These are phyloP conservation scores for Meira miltonrushii DNA, from an alignment of 1,284 basidiomycete species.

Conservation along the genomic window DNA sequence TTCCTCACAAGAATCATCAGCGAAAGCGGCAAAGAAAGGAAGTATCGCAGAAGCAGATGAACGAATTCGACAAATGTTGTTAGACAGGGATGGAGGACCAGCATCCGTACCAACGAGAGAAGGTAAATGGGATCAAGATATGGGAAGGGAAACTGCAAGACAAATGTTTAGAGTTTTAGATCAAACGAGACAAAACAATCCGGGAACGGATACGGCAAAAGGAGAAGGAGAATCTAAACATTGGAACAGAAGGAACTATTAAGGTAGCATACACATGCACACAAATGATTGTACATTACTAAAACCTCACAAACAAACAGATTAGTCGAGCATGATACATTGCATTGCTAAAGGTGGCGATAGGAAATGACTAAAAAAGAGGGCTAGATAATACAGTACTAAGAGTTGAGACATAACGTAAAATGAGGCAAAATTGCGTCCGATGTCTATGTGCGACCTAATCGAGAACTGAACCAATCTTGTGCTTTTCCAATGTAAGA, in stretches of 20 bases:
- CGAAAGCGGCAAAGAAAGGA: neutral
- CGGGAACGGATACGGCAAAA: neutral
- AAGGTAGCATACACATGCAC: neutral
- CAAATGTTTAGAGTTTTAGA: conserved; percentile 9
- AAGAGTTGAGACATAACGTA: no score
- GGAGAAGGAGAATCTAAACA: conserved; percentile 9
- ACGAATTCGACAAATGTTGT: conserved; percentile 1
- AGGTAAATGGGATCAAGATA: conserved; percentile 10
- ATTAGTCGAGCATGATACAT: neutral
- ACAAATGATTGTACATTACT: neutral
- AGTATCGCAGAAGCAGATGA: conserved; percentile 2
- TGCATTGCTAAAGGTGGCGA: neutral
- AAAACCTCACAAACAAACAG: neutral
- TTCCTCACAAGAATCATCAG: neutral
- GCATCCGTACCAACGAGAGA: conserved; percentile 8
- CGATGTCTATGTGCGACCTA: neutral
- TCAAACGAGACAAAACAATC: neutral
- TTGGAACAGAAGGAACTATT: neutral
- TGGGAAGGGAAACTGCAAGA: conserved; percentile 9
- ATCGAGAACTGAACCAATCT: neutral
- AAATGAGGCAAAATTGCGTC: neutral
- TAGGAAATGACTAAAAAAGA: neutral
- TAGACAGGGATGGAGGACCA: conserved; percentile 7
- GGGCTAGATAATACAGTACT: neutral
- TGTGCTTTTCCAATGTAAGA: neutral